These are phyloP conservation scores for Calocybe gangraenosa DNA, from an alignment of 768 basidiomycete species.

Conservation along the genomic window DNA sequence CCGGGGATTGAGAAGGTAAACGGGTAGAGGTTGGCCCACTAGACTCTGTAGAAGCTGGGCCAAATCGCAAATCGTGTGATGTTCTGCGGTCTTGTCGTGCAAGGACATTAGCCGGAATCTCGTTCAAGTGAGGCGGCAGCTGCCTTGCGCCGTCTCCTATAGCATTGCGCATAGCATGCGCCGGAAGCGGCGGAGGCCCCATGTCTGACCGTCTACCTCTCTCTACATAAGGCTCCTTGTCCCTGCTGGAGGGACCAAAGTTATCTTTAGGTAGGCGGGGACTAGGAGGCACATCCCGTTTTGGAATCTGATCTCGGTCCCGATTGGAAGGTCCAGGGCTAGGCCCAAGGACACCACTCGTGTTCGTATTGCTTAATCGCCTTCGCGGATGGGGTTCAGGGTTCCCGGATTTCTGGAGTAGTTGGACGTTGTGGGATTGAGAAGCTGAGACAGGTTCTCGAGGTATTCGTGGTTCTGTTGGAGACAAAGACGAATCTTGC, in stretches of 20 bases:
- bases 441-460: constrained; percentile 41
- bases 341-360: constrained; percentile 12
- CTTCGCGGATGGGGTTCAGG: constrained; percentile 27
- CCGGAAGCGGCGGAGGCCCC: constrained; percentile 49
- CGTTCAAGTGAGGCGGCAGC: constrained; percentile 54
- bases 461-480: constrained; percentile 36
- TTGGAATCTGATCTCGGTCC: constrained; percentile 23
- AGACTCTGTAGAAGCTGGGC: constrained; percentile 25
- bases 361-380: constrained; percentile 29
- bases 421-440: constrained; percentile 36
- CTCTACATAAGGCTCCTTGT: constrained; percentile 26
- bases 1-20: constrained; percentile 40
- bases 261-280: constrained; percentile 30
- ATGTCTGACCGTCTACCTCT: constrained; percentile 42
- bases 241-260: constrained; percentile 19
- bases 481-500: constrained; percentile 33
- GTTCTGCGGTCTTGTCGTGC: constrained; percentile 32
- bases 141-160: constrained; percentile 44
- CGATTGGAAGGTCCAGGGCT: constrained; percentile 19
- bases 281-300: constrained; percentile 37
- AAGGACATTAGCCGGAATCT: constrained; percentile 24
- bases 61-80: constrained; percentile 38
- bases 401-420: constrained; percentile 52
- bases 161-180: constrained; percentile 27
- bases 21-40: constrained; percentile 20